Conservation (phyloP, 179 eudicot species). For the Nepenthes alata region DNA sequence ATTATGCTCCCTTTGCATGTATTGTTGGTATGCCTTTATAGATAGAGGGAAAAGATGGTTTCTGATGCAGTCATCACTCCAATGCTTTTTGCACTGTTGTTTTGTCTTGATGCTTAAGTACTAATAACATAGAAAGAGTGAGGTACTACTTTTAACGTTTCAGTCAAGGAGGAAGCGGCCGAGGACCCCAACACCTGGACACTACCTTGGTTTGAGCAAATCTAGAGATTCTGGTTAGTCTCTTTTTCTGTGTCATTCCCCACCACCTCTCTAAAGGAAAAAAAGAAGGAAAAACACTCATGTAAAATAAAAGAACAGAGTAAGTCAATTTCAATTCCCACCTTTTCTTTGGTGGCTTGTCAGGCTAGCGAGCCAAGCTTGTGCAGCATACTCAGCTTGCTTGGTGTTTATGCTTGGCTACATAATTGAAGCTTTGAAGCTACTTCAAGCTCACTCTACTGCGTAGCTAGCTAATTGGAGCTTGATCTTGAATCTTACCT, state of each 20-base stretch:
- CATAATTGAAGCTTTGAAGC: too few relatives aligned
- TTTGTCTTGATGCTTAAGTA: background rate
- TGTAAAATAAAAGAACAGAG: too few relatives aligned
- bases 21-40: too few relatives aligned
- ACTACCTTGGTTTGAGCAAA: slow-evolving; percentile 82
- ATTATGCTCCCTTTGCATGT: too few relatives aligned
- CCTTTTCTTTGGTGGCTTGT: too few relatives aligned
- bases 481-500: background rate
- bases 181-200: slow-evolving; percentile 95
- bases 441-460: background rate
- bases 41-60: background rate
- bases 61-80: background rate
- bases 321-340: too few relatives aligned
- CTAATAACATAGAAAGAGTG: background rate
- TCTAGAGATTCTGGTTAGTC: slow-evolving; percentile 44
- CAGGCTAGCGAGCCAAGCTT: background rate
- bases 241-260: background rate
- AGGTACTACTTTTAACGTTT: slow-evolving; percentile 19
- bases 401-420: too few relatives aligned
- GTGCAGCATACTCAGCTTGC: background rate
- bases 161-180: slow-evolving; percentile 97
- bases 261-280: background rate
- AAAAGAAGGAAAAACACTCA: background rate
- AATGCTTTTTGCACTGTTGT: background rate
- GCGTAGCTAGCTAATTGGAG: background rate